A percentile compares a stretch with the other conserved stretches of the same genome.
These are phyloP conservation scores for Naumovozyma castellii DNA, from an alignment of 805 yeast species.

Conservation along the genomic window DNA sequence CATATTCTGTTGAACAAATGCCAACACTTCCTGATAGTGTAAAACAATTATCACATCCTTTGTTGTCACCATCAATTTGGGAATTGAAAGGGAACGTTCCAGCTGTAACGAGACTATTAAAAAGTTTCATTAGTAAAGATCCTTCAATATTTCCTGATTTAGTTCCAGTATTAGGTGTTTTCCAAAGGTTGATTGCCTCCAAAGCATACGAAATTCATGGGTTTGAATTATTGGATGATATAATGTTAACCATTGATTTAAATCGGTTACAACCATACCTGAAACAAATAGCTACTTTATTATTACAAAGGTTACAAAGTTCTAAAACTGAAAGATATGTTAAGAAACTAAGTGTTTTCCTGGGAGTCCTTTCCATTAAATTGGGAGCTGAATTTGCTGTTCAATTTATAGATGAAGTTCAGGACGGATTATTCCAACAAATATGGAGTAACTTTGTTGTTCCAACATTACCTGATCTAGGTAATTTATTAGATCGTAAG, in stretches of 20 bases:
- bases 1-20: conserved; percentile 56
- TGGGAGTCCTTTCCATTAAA: conserved; percentile 43
- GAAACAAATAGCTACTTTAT: conserved; percentile 63
- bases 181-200: conserved; percentile 84
- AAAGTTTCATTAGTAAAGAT: conserved; percentile 46
- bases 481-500: conserved; percentile 48
- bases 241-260: conserved; percentile 50
- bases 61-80: conserved; percentile 88
- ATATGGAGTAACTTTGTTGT: conserved; percentile 34
- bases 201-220: conserved; percentile 74
- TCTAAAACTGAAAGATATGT: conserved; percentile 77
- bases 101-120: conserved; percentile 73
- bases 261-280: conserved; percentile 42
- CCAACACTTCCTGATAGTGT: conserved; percentile 54
- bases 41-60: conserved; percentile 62
- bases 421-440: conserved; percentile 47
- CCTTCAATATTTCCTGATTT: conserved; percentile 34
- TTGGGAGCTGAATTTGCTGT: conserved; percentile 46
- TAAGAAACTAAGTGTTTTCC: conserved; percentile 57
- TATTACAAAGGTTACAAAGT: conserved; percentile 71
- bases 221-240: conserved; percentile 69
- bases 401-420: conserved; percentile 63
- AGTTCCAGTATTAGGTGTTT: conserved; percentile 87
- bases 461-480: conserved; percentile 36
- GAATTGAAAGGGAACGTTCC: conserved; percentile 89